phyloP scores from a whole-genome alignment of 495 filamentous ascomycete genomes.

The Podospora comata region DNA sequence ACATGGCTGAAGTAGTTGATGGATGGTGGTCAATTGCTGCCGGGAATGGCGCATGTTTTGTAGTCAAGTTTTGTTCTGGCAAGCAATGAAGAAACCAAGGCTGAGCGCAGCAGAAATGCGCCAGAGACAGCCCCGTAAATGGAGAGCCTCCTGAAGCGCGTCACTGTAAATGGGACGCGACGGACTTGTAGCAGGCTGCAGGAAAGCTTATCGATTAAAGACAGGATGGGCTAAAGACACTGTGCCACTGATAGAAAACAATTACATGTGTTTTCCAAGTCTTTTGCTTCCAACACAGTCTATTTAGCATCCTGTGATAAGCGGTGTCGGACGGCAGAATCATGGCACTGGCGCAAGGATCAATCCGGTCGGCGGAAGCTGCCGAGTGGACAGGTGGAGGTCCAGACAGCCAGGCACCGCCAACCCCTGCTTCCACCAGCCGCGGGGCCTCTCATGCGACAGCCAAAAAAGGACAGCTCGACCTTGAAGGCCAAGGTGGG shows the following conservation, averaged over 20 bases:
- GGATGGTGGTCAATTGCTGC: conserved; percentile 6
- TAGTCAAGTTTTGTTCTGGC: neutral
- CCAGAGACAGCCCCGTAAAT: conserved; percentile 14
- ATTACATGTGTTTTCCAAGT: neutral
- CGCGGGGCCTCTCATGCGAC: conserved; percentile 2
- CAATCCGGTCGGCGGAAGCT: conserved; percentile 10
- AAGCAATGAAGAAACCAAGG: neutral
- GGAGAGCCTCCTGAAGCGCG: neutral
- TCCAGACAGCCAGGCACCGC: neutral
- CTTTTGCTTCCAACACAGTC: neutral
- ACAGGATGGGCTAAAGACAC: neutral
- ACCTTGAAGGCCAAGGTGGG: conserved; percentile 15
- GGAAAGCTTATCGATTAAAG: neutral
- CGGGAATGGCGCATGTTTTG: conserved; percentile 17
- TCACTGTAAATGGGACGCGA: neutral
- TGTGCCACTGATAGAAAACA: neutral
- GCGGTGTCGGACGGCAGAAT: conserved; percentile 16
- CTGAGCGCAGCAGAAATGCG: neutral
- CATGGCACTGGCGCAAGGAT: conserved; percentile 1
- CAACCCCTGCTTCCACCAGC: conserved; percentile 14
- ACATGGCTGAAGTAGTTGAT: conserved; percentile 56
- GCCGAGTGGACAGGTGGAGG: conserved; percentile 10
- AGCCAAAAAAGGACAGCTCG: conserved; percentile 34
- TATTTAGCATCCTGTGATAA: neutral
- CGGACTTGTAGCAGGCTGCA: neutral